Conservation (phyloP, 2,329 filamentous ascomycete species). For the Arthrobotrys megalospora region DNA sequence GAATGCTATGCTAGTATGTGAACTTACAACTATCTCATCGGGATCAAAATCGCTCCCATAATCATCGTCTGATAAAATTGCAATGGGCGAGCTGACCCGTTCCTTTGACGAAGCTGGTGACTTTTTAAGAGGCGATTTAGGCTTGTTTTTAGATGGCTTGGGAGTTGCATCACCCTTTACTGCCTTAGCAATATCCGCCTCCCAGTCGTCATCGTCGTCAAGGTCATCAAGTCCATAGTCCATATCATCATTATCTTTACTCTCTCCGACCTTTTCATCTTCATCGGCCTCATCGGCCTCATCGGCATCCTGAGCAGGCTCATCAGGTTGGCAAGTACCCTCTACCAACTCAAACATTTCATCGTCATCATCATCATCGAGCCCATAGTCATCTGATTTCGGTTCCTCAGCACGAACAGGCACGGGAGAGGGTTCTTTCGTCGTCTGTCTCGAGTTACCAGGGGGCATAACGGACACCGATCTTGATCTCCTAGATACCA, state of each 20-base stretch:
- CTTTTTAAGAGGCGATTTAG: conserved; percentile 32
- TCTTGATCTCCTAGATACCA: conserved; percentile 24
- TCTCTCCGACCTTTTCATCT: neutral
- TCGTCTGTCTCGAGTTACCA: conserved; percentile 56
- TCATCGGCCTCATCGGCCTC: conserved; percentile 6
- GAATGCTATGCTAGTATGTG: conserved; percentile 43
- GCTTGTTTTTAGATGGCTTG: conserved; percentile 19
- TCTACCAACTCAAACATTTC: conserved; percentile 54
- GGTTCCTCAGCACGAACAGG: conserved; percentile 67
- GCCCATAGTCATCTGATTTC: conserved; percentile 68
- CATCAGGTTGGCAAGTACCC: conserved; percentile 16
- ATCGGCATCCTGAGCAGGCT: neutral
- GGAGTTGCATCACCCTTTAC: conserved; percentile 18
- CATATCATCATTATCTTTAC: conserved; percentile 30
- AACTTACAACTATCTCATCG: conserved; percentile 60
- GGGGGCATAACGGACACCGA: conserved; percentile 44
- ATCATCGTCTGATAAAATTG: conserved; percentile 36
- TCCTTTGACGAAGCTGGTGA: conserved; percentile 24
- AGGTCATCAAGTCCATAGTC: conserved; percentile 56
- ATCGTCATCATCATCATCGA: conserved; percentile 72
- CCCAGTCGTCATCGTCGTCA: conserved; percentile 57
- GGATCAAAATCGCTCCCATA: conserved; percentile 61
- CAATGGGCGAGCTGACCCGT: conserved; percentile 24
- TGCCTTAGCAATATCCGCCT: conserved; percentile 50
- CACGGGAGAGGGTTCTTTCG: conserved; percentile 69